phyloP scores from a whole-genome alignment of 495 filamentous ascomycete species.

The Cladorrhinum samala region DNA sequence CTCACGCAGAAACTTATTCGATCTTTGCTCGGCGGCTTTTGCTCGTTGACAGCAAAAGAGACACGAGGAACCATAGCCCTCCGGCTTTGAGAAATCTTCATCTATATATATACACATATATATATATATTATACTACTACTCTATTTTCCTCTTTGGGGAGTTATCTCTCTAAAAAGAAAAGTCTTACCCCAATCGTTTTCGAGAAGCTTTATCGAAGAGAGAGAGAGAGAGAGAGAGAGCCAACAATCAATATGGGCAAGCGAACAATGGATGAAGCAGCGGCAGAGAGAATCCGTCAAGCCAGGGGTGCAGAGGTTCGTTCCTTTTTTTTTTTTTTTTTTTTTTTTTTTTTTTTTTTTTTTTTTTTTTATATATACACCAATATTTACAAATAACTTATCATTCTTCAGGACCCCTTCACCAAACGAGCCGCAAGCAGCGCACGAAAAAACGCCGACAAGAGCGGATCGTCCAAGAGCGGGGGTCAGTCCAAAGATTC shows the following conservation, averaged over 20 bases:
- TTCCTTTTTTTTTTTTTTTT: background rate
- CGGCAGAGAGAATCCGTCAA: constrained; percentile 39
- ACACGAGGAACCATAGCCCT: too few relatives aligned
- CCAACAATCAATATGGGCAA: constrained; percentile 26
- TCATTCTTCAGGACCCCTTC: constrained; percentile 34
- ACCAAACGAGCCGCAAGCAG: constrained; percentile 38
- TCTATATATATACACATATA: too few relatives aligned
- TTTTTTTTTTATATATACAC: background rate
- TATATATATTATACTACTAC: background rate
- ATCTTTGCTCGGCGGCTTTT: too few relatives aligned
- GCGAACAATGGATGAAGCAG: constrained; percentile 39
- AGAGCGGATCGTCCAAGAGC: background rate
- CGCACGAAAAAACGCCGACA: constrained; percentile 32
- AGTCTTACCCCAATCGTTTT: too few relatives aligned
- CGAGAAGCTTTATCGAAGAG: too few relatives aligned
- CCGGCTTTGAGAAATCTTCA: too few relatives aligned
- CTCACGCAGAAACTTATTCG: too few relatives aligned
- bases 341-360: background rate
- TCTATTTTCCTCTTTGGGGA: background rate
- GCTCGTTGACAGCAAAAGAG: too few relatives aligned
- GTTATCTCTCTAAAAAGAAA: too few relatives aligned
- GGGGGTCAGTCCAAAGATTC: background rate
- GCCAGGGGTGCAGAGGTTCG: constrained; percentile 35
- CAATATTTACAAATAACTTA: constrained; percentile 5
- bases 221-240: too few relatives aligned